Evolutionary conservation across 2,329 filamentous ascomycete species (phyloP), one percentile per base, ranked within the genome.

Genomic region (Akanthomyces muscarius): DNA sequence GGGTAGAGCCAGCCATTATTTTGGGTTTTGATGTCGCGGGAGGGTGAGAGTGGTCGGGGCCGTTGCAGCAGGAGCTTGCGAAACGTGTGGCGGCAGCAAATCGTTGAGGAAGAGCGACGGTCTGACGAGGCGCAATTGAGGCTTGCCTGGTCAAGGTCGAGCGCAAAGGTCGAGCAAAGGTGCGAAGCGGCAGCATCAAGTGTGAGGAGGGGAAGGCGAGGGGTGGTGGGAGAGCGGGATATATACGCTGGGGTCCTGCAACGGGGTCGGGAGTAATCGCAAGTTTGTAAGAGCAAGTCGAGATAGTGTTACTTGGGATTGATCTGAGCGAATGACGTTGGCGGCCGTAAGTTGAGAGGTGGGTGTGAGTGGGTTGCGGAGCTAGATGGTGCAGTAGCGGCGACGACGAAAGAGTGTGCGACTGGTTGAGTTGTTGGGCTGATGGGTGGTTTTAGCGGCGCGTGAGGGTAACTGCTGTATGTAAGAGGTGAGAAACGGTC

Each of bases 1-100:
- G 33, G 61, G n/a, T 45, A 23, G 54, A 16, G 41, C 61, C 71
- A 41, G 73, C 69, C 75, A 75, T 76, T 62, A 58, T 70, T 47
- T 56, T 55, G 23, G 53, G 11, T 30, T 33, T 50, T 13, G 52
- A 23, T 11, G 52, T 56, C 30, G 52, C 28, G 44, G 42, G 45
- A 5, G 60, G 44, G 23, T 36, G 21, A 21, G 50, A n/a, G 45
- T 55, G 52, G 42, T 48, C 14, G 44, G 61, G 44, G 36, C 42
- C 53, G 61, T 30, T 42, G 53, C 61, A 56, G 61, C 61, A 56
- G 28, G 61, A 62, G 61, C 61, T 62, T 30, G 44, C 53, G 61
- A 45, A 30, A 4, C 61, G 61, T 44, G 61, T 25, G 14, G 60
- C 51, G 36, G 53, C 16, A 38, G 53, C 42, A 23, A 42, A 25